Evolutionary conservation across 2,329 filamentous ascomycete species (phyloP), one percentile per base, ranked within the genome.

Genomic region (Fusarium vanettenii): DNA sequence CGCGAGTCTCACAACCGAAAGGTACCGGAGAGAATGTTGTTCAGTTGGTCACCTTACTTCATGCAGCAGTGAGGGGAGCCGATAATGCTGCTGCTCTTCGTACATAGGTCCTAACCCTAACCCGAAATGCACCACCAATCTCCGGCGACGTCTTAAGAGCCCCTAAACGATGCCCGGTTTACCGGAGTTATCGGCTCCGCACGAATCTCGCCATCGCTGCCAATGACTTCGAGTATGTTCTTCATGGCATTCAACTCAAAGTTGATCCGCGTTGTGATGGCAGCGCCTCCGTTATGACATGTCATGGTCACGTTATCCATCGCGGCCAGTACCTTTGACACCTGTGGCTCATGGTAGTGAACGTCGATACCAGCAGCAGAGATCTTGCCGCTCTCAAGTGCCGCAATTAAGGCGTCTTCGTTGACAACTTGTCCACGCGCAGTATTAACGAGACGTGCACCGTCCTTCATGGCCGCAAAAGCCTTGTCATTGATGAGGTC

Each of bases 291-390:
- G n/a, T 81, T 82, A 41, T 85, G 83, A 1, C 79, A 80, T 1
- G 83, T 82, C 45, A 85, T 70, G 0, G 81, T 83, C 4, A 84
- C 84, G 45, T 85, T 84, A 10, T 82, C 79, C 81, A 85, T 84
- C 0, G 71, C 77, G 2, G 82, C 83, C 27, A 86, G 70, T 56
- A 77, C 79, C 67, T 77, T 79, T 5, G 77, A 79, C 8, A 91
- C 86, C 64, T 84, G 73, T 0, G 89, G 89, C 77, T 91, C 89
- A 55, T 87, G 76, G 7, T 86, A 86, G 79, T 90, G 87, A 14
- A 90, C 89, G 75, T 90, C 89, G 14, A 90, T 74, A 0, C 86
- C 89, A 0, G 86, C 88, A 3, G 85, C 84, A 0, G 79, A 79
- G 2, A 90, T 45, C 7, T 83, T 83, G 0, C 87, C 87, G 6